Evolutionary conservation across 331 rosid genomes (phyloP).

Genomic region (Quercus phellos): DNA sequence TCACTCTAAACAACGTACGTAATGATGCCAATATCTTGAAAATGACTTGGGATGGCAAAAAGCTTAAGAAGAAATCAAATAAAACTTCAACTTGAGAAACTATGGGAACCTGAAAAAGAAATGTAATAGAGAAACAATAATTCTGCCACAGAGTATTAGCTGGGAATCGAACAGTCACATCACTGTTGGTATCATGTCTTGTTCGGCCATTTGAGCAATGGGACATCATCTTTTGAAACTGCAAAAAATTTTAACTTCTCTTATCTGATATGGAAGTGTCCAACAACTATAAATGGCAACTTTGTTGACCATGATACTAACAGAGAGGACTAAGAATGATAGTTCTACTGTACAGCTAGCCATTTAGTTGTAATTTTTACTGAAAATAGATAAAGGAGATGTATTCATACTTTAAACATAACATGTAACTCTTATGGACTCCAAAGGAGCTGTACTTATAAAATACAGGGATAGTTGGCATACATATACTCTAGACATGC

Average conservation of each 20-base stretch:
- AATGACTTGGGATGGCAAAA: neutral
- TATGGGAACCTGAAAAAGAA: constrained; percentile 21
- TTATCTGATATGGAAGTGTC: constrained; percentile 28
- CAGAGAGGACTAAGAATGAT: constrained; percentile 16
- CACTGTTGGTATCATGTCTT: constrained; percentile 4
- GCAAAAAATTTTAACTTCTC: constrained; percentile 17
- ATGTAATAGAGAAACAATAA: constrained; percentile 22
- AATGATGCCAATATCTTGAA: no score
- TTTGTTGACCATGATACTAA: constrained; percentile 37
- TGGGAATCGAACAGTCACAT: constrained; percentile 14
- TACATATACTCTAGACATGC: neutral
- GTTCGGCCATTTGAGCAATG: constrained; percentile 23
- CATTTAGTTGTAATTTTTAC: neutral
- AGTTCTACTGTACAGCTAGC: neutral
- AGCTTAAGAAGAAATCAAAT: neutral
- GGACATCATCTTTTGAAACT: constrained; percentile 25
- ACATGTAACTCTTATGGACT: neutral
- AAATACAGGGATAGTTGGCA: neutral
- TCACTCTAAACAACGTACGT: no score
- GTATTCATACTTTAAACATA: neutral
- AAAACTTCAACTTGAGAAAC: neutral
- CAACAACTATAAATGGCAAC: constrained; percentile 38
- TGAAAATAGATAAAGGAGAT: neutral
- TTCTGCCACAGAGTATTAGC: constrained; percentile 19
- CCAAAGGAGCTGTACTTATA: neutral